phyloP scores from a whole-genome alignment of 306 rosid species.

The Prinsepia uniflora region DNA sequence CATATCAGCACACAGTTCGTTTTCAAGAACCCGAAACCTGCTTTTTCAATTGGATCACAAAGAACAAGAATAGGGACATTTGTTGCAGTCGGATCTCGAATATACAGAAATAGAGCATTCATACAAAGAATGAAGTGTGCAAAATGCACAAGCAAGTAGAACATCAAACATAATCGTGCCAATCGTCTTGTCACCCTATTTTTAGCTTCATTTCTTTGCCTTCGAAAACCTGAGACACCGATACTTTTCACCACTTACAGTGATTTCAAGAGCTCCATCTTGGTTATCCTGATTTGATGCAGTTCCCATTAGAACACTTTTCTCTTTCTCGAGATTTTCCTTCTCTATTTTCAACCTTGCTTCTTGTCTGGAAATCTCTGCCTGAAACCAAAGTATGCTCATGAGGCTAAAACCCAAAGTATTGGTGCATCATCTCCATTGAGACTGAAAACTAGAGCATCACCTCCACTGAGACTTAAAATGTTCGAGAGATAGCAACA shows the following conservation, averaged over 20 bases:
- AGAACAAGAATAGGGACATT: slow-evolving; percentile 4
- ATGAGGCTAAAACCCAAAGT: not conserved
- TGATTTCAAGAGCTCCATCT: slow-evolving; percentile 95
- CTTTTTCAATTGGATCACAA: not conserved
- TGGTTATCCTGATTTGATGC: slow-evolving; percentile 95
- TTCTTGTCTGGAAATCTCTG: slow-evolving; percentile 89
- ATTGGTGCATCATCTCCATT: not conserved
- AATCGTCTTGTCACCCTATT: not conserved
- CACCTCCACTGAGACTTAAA: not conserved
- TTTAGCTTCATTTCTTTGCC: slow-evolving; percentile 75
- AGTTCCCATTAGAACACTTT: slow-evolving; percentile 93
- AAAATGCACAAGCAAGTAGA: slow-evolving; percentile 7
- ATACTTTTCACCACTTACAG: slow-evolving; percentile 97
- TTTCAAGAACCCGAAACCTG: slow-evolving; percentile 5
- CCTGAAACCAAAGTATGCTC: slow-evolving; percentile 37
- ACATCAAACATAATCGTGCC: not conserved
- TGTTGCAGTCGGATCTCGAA: slow-evolving; percentile 6
- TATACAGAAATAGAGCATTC: slow-evolving; percentile 3
- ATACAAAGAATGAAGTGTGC: slow-evolving; percentile 11
- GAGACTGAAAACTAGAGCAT: not conserved
- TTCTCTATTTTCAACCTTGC: slow-evolving; percentile 92
- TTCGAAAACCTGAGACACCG: slow-evolving; percentile 90
- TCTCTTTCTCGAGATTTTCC: slow-evolving; percentile 95
- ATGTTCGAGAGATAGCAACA: not conserved
- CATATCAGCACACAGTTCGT: not conserved